These are phyloP conservation scores for Pyronema domesticum DNA, from an alignment of 495 filamentous ascomycete species.

Conservation along the genomic window DNA sequence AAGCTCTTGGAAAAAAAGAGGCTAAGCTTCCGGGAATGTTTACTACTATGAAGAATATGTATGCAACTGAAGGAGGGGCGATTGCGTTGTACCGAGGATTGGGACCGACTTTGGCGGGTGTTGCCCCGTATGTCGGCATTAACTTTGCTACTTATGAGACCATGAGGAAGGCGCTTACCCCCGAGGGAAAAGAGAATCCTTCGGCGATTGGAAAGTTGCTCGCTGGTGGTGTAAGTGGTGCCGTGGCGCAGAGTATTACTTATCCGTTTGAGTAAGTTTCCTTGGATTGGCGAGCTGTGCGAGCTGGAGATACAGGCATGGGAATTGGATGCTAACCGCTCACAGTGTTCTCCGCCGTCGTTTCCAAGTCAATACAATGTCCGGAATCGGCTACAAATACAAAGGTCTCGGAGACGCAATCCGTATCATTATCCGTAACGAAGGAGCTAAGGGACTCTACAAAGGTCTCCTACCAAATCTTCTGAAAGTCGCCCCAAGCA, in stretches of 20 bases:
- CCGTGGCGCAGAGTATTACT: constrained; percentile 90
- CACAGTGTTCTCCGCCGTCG: constrained; percentile 74
- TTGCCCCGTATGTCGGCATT: constrained; percentile 84
- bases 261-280: constrained; percentile 74
- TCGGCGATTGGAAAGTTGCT: constrained; percentile 59
- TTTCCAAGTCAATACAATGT: constrained; percentile 99
- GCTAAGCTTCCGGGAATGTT: constrained; percentile 84
- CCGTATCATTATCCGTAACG: constrained; percentile 57
- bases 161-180: constrained; percentile 65
- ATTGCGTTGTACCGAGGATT: constrained; percentile 79
- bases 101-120: constrained; percentile 79
- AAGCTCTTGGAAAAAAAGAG: constrained; percentile 41
- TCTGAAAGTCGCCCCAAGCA: constrained; percentile 91
- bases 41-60: constrained; percentile 63
- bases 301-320: neutral
- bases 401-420: constrained; percentile 72
- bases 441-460: constrained; percentile 62
- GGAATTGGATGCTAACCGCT: neutral
- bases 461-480: constrained; percentile 90
- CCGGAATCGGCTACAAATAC: constrained; percentile 94
- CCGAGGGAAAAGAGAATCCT: constrained; percentile 75
- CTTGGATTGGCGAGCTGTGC: too few species aligned
- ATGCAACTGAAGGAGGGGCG: constrained; percentile 75
- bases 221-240: constrained; percentile 85
- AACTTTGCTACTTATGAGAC: constrained; percentile 98